These are phyloP conservation scores for Hyphopichia buzzinii DNA, from an alignment of 1,139 yeast species.

Conservation along the genomic window DNA sequence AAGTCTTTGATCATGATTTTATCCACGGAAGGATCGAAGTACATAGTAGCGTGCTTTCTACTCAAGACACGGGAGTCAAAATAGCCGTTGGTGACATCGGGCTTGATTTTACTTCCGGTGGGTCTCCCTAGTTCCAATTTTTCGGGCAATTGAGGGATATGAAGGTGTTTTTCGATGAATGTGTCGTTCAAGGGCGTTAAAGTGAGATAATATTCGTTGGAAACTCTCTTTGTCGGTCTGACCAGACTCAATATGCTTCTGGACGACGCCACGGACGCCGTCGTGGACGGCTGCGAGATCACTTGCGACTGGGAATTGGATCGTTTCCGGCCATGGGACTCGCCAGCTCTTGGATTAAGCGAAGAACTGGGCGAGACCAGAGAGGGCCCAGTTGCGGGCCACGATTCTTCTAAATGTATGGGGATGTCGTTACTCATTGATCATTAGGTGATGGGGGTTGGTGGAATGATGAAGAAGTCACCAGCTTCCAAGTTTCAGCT, in stretches of 20 bases:
- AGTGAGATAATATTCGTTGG: constrained; percentile 55
- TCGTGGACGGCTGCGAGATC: constrained; percentile 7
- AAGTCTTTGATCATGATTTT: constrained; percentile 78
- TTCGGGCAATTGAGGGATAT: constrained; percentile 80
- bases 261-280: constrained; percentile 6
- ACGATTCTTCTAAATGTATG: constrained; percentile 1
- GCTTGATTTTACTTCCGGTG: constrained; percentile 67
- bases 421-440: not conserved
- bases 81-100: constrained; percentile 82
- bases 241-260: not conserved
- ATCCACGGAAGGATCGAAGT: constrained; percentile 67
- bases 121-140: constrained; percentile 88
- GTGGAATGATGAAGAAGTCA: too few species aligned
- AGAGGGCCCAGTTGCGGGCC: not conserved
- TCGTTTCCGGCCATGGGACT: constrained; percentile 21
- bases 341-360: constrained; percentile 3
- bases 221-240: constrained; percentile 25
- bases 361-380: not conserved
- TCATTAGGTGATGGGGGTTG: not conserved
- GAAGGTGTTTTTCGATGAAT: constrained; percentile 73
- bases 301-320: constrained; percentile 43
- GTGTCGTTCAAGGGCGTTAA: constrained; percentile 77
- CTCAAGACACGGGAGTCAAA: constrained; percentile 93
- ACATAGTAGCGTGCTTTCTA: constrained; percentile 90
- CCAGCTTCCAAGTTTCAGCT: too few species aligned